Percentiles rank a stretch among this genome's conserved stretches.
Conservation (phyloP, 2,329 filamentous ascomycete genomes). For the Fusarium bactridioides region DNA sequence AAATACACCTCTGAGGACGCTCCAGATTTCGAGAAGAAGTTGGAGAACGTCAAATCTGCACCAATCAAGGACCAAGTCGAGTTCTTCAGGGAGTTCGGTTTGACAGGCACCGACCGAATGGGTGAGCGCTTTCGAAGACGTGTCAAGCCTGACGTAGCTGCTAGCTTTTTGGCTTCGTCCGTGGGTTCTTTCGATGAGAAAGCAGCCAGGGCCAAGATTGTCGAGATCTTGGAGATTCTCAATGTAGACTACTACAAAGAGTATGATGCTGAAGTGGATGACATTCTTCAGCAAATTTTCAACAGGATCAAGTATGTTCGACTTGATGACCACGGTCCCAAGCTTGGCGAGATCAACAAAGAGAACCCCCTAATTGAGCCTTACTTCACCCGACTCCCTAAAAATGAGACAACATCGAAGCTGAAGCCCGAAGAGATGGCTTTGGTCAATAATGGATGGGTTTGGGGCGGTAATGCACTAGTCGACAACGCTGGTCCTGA, state of each 20-base stretch:
- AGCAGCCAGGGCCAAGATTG: conserved; percentile 62
- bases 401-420: conserved; percentile 79
- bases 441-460: conserved; percentile 96
- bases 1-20: conserved; percentile 61
- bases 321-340: conserved; percentile 90
- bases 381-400: conserved; percentile 90
- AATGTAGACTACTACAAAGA: conserved; percentile 92
- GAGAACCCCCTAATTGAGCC: conserved; percentile 86
- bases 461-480: conserved; percentile 96
- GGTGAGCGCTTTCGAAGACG: conserved; percentile 80
- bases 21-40: conserved; percentile 41
- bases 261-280: conserved; percentile 83
- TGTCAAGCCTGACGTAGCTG: conserved; percentile 74
- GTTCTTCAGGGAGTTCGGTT: conserved; percentile 73
- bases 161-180: conserved; percentile 56
- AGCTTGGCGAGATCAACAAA: conserved; percentile 78
- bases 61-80: conserved; percentile 61
- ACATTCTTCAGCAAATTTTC: conserved; percentile 89
- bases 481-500: conserved; percentile 90
- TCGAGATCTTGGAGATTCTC: conserved; percentile 77
- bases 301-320: conserved; percentile 96
- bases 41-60: conserved; percentile 58
- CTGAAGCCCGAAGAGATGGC: conserved; percentile 80
- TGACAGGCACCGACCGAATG: conserved; percentile 76
- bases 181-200: conserved; percentile 70